Base-by-base conservation (phyloP, 768 basidiomycete genomes). In the Tricholoma sp. region DNA sequence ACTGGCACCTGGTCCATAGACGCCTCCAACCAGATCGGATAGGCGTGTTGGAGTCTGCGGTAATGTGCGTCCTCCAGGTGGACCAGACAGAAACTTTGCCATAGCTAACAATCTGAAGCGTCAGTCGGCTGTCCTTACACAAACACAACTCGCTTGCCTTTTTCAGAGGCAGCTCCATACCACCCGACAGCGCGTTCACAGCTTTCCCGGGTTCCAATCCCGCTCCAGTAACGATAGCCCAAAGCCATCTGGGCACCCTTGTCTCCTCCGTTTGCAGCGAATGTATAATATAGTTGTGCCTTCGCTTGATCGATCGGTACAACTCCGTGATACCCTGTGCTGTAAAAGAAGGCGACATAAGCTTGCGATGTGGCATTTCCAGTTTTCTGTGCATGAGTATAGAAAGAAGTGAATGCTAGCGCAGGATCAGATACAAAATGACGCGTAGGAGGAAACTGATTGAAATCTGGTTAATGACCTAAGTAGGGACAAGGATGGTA, bases 1-100 rank as follows among this genome's bases (percentile, higher is more conserved):
- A 56, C 93, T 95, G 2, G 96, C 93, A 49, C 96, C 94, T 13
- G 90, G 89, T 2, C 97, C 97, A 66, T 89, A 98, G n/a, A 91
- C 83, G 6, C 97, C 97, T 13, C 96, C 97, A 8, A 77, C 84
- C 4, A 96, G 78, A 70, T 98, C 97, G 1, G 95, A 96, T 2
- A 98, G 74, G 5, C 87, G 79, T 0, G 91, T 88, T 15, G 90
- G 77, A 0, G 89, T 87, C 49, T 89, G 83, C 0, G 94, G 91
- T 2, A 99, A 76, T 0, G 91, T 91, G 9, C 84, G 79, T 4
- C 97, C 97, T 6, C 94, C 95, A 3, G 94, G 93, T 20, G 97
- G 94, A 7, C 97, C 96, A 1, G 88, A 80, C 36, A 85, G 66
- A 68, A 89, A 97, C 54, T 81, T 82, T 4, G 76, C 80, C 80